These are phyloP conservation scores for Globisporangium alternatum DNA, from an alignment of 352 stramenopile species.

Conservation along the genomic window DNA sequence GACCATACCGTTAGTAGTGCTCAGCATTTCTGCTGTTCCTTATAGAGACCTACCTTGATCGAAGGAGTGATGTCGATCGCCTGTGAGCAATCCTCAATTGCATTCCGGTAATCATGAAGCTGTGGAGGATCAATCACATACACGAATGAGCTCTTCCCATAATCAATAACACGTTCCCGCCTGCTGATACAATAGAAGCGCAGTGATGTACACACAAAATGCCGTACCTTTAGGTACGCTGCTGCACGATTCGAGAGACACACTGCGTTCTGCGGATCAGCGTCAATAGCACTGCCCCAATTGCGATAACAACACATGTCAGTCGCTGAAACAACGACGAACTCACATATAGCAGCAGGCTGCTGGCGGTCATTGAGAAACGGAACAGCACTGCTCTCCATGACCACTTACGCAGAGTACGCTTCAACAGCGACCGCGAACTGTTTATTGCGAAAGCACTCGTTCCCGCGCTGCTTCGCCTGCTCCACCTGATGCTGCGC, in stretches of 20 bases:
- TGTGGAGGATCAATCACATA: constrained; percentile 13
- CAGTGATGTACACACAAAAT: neutral
- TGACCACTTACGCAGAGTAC: constrained; percentile 39
- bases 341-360: neutral
- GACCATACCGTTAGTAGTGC: neutral
- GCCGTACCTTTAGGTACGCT: constrained; percentile 52
- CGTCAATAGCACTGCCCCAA: constrained; percentile 39
- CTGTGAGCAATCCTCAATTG: constrained; percentile 43
- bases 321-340: neutral
- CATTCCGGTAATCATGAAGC: constrained; percentile 36
- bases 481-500: constrained; percentile 14
- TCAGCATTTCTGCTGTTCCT: neutral
- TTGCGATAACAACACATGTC: neutral
- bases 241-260: constrained; percentile 69
- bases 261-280: constrained; percentile 35
- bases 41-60: constrained; percentile 39
- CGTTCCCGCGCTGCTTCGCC: constrained; percentile 54
- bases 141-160: neutral
- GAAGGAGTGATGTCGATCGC: constrained; percentile 40
- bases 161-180: neutral
- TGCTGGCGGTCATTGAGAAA: neutral
- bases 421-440: constrained; percentile 34
- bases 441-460: constrained; percentile 36
- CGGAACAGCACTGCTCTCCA: neutral
- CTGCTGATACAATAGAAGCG: neutral